Conservation (phyloP, 2,329 filamentous ascomycete species). For the Trichoderma sp. region DNA sequence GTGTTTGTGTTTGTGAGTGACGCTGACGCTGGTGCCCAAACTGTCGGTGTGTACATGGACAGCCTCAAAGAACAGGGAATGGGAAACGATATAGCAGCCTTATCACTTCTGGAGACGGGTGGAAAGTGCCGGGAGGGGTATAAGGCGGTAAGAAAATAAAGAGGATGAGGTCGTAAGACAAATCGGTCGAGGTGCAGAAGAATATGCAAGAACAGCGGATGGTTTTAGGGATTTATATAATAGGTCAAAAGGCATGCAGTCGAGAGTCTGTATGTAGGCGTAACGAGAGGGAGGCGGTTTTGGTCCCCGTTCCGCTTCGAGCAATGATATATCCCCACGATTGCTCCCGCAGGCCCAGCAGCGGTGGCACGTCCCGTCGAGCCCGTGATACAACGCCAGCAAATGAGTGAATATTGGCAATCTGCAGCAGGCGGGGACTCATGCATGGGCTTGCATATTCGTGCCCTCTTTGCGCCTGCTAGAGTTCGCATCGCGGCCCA, state of each 20-base stretch:
- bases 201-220: background rate
- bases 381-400: constrained; percentile 6
- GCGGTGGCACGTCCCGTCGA: background rate
- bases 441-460: constrained; percentile 15
- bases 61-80: background rate
- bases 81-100: background rate
- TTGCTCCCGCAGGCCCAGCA: background rate
- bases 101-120: background rate
- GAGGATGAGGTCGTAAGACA: constrained; percentile 9
- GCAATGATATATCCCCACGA: constrained; percentile 4
- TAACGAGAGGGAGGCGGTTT: background rate
- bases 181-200: constrained; percentile 7
- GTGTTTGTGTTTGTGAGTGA: background rate
- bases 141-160: constrained; percentile 20
- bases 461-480: constrained; percentile 9
- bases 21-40: constrained; percentile 6
- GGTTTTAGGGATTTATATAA: background rate
- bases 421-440: background rate
- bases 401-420: constrained; percentile 17
- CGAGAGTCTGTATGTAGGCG: background rate
- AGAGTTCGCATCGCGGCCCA: constrained; percentile 19
- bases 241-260: background rate
- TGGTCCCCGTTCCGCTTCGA: background rate
- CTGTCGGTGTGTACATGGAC: constrained; percentile 16
- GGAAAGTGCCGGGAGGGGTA: constrained; percentile 13